Conservation (phyloP, 2,329 filamentous ascomycete species). For the Colletotrichum nymphaeae region DNA sequence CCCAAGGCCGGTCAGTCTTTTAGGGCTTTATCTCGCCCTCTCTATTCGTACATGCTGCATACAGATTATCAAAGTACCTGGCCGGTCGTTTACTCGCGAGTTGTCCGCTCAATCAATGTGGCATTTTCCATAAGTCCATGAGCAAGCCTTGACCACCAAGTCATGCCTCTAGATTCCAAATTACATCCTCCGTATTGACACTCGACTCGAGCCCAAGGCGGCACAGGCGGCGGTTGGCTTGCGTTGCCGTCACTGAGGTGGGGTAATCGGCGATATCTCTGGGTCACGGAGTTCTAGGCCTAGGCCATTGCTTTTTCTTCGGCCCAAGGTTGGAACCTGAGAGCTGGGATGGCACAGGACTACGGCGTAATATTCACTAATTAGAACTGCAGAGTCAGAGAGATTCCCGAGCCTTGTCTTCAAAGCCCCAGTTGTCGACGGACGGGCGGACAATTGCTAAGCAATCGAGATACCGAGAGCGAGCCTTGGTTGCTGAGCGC, state of each 20-base stretch:
- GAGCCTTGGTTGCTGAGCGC: background rate
- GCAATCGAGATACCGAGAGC: background rate
- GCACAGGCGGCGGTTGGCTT: background rate
- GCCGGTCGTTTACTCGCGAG: too few species aligned
- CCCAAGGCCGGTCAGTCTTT: background rate
- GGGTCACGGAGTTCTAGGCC: conserved; percentile 16
- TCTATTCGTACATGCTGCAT: background rate
- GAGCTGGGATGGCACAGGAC: background rate
- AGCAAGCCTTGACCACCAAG: background rate
- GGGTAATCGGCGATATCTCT: conserved; percentile 2
- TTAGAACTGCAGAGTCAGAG: background rate
- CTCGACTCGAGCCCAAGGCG: background rate
- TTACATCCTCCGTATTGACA: too few species aligned
- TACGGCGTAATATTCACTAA: background rate
- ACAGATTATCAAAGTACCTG: too few species aligned
- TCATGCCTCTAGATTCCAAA: background rate
- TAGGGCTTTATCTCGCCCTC: background rate
- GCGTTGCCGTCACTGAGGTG: conserved; percentile 1
- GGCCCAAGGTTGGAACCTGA: background rate
- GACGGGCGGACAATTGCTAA: background rate
- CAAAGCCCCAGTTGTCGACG: background rate
- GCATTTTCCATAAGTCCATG: background rate
- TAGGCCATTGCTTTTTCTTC: background rate
- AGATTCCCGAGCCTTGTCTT: background rate
- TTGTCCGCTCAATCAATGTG: background rate